Evolutionary conservation across 2,329 filamentous ascomycete genomes (phyloP), one percentile per base, ranked within the genome.

Genomic region (Colletotrichum scovillei): DNA sequence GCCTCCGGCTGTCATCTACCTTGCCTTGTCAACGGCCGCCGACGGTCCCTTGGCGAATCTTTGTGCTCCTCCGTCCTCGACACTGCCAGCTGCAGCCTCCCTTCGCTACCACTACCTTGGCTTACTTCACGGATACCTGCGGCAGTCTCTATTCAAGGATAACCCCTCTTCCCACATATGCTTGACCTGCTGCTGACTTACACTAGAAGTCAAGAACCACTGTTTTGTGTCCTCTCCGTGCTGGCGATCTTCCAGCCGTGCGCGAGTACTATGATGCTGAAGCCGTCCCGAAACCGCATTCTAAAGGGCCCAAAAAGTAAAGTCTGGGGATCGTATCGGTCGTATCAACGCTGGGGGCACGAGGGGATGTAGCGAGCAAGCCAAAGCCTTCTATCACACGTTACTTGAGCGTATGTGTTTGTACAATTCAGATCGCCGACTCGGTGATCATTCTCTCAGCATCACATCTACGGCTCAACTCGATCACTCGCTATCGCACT

Each of bases 351-450:
- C 26, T n/a, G 38, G 38, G 38, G n/a, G 19, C 60, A 52, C 26
- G 5, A 30, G 19, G 56, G 5, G 35, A 42, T 42, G 16, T 42
- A 42, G 38, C 38, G 38, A 56, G 24, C 24, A 42, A 11, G 46
- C 12, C 16, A 14, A 59, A 24, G n/a, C 52, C 4, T 35, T 14
- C n/a, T 30, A 63, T 63, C 42, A 63, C 30, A 63, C 60, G 60
- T 63, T 63, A 63, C 60, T 63, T 53, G 28, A 9, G 46, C n/a
- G 12, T 53, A 14, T 19, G 30, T 35, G 60, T 46, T 63, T 53
- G 46, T 12, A 62, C 46, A 53, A 30, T 8, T n/a, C 32, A 14
- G 60, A 49, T 35, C 60, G 12, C 30, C 60, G 26, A 35, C 26
- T 53, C n/a, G 60, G 60, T n/a, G 49, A 53, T 63, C 46, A 9